Conservation (phyloP, 352 stramenopile species). For the Phytophthora europaea region DNA sequence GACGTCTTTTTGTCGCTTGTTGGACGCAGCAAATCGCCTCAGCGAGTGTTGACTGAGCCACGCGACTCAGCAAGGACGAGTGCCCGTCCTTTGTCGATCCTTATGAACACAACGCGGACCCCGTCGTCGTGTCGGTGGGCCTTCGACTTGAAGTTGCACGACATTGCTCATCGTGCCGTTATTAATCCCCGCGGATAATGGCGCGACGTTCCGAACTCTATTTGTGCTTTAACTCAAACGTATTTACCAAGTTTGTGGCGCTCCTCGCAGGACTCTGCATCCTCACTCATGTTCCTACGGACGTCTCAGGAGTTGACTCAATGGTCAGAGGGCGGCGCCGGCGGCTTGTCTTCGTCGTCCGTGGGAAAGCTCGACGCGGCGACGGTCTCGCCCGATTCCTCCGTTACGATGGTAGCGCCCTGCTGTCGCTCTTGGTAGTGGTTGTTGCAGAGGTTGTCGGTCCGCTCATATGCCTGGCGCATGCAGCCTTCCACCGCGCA, state of each 20-base stretch:
- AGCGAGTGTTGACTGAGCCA: neutral
- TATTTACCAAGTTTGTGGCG: constrained; percentile 9
- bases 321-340: constrained; percentile 14
- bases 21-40: neutral
- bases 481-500: constrained; percentile 66
- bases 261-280: constrained; percentile 26
- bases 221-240: constrained; percentile 29
- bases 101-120: neutral
- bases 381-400: constrained; percentile 5
- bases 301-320: constrained; percentile 28
- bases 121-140: neutral
- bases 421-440: constrained; percentile 57
- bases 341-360: constrained; percentile 40
- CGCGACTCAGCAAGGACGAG: neutral
- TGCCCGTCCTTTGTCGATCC: neutral
- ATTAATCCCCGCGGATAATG: constrained; percentile 16
- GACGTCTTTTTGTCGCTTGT: constrained; percentile 1
- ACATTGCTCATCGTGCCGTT: constrained; percentile 17
- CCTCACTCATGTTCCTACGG: constrained; percentile 14
- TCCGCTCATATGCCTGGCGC: constrained; percentile 78
- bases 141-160: constrained; percentile 27
- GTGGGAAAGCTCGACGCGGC: constrained; percentile 8
- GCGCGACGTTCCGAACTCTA: constrained; percentile 30
- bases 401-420: constrained; percentile 1
- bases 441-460: constrained; percentile 78